Evolutionary conservation across 169 alveolate species (phyloP), one percentile per base, ranked within the genome.

Genomic region (Cryptosporidium muris): DNA sequence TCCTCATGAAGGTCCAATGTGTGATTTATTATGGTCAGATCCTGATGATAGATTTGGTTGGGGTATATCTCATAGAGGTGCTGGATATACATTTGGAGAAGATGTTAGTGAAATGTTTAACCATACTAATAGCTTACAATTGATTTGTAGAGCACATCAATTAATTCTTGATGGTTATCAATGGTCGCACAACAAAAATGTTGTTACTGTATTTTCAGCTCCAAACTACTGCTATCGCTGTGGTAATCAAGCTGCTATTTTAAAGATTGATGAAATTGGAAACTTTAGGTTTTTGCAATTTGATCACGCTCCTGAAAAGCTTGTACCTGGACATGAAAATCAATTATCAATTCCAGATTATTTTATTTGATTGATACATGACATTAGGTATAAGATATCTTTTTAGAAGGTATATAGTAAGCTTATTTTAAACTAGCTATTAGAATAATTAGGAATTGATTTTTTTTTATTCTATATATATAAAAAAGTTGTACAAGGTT

Each of bases 1-100:
- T 16, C 99, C 99, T 2, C 99, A 97, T 89, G 99, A 97, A 89
- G 99, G 99, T 5, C 99, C 99, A 8, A 97, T 98, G 99, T 97
- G 99, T 85, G 99, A 98, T 89, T 90, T 98, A 58, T 93, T 98
- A 91, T 98, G 99, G 99, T 95, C 99, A 49, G 99, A 98, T 90
- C 99, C 99, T 4, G 99, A 98, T 81, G 99, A 98, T 51, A 94
- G 95, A 58, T 89, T 92, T 66, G 99, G 99, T 48, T 98, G 99
- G 99, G 98, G 98, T 16, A 94, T 96, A 53, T 94, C 98, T 56
- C 99, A 99, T 7, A 92, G 99, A 80, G 99, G 99, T 9, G 99
- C 99, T 2, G 99, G 99, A 4, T 98, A 95, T 95, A 93, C 98
- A 54, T 98, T 98, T 89, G 99, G 99, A 7, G 99, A 95, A 40